These are phyloP conservation scores for Medicago lupulina DNA, from an alignment of 306 rosid species.

Conservation along the genomic window DNA sequence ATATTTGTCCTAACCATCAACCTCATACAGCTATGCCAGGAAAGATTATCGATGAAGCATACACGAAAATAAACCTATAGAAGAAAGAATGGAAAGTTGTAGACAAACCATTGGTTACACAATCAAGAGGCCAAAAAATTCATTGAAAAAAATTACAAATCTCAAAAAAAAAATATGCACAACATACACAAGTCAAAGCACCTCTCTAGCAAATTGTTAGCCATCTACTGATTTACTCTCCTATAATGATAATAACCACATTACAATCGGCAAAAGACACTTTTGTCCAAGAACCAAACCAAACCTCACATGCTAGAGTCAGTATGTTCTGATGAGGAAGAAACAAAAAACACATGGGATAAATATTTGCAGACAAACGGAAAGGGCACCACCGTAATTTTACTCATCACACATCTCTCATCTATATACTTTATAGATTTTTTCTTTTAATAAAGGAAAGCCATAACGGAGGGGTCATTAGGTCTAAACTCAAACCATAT, in stretches of 20 bases:
- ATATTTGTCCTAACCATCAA: no score
- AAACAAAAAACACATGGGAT: slow-evolving; percentile 26
- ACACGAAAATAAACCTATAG: background rate
- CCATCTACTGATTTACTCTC: slow-evolving; percentile 53
- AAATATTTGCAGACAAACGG: slow-evolving; percentile 29
- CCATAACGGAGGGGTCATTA: slow-evolving; percentile 40
- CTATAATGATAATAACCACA: slow-evolving; percentile 44
- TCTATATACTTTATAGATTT: slow-evolving; percentile 3
- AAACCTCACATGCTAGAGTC: slow-evolving; percentile 52
- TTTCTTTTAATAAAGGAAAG: background rate
- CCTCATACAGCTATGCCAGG: no score
- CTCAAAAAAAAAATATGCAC: slow-evolving; percentile 49
- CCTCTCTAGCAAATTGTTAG: slow-evolving; percentile 62
- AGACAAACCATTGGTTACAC: slow-evolving; percentile 37
- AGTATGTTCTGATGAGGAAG: slow-evolving; percentile 39
- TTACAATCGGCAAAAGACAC: slow-evolving; percentile 37
- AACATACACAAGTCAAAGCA: slow-evolving; percentile 51
- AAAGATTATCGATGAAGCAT: background rate
- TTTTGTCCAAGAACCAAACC: slow-evolving; percentile 40
- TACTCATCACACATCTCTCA: slow-evolving; percentile 45
- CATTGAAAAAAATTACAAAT: slow-evolving; percentile 54
- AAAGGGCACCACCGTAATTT: slow-evolving; percentile 45
- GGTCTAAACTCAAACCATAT: slow-evolving; percentile 36
- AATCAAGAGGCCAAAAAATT: slow-evolving; percentile 50
- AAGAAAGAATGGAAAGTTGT: background rate